Conservation (phyloP, 257 asterid species). For the Salvia hispanica region DNA sequence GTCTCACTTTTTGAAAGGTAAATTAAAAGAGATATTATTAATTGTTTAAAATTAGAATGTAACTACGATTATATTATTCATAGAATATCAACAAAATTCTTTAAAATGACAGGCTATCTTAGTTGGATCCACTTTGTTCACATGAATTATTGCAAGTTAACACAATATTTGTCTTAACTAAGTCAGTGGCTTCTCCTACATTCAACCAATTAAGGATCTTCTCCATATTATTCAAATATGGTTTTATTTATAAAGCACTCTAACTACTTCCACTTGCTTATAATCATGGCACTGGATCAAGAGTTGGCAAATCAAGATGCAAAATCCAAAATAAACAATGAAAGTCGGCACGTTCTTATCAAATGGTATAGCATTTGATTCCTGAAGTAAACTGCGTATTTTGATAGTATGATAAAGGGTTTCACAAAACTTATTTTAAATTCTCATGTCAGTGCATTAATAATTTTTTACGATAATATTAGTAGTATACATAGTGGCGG, state of each 20-base stretch:
- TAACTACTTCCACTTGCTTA: slow-evolving; percentile 20
- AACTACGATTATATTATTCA: too few relatives aligned
- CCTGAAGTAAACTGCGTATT: not conserved
- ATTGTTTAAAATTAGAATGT: not conserved
- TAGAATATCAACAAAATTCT: not conserved
- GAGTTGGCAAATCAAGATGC: slow-evolving; percentile 3
- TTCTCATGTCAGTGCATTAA: too few relatives aligned
- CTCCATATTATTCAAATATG: not conserved
- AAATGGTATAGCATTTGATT: not conserved
- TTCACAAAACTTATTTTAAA: too few relatives aligned
- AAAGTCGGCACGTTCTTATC: not conserved
- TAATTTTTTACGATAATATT: too few relatives aligned
- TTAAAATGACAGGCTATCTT: slow-evolving; percentile 32
- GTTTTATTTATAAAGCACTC: not conserved
- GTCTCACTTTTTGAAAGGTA: too few relatives aligned
- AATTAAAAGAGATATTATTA: too few relatives aligned
- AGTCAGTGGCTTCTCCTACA: not conserved
- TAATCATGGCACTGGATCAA: slow-evolving; percentile 17
- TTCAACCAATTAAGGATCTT: not conserved
- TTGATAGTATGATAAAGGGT: not conserved
- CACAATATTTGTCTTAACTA: slow-evolving; percentile 5
- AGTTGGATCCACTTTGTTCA: slow-evolving; percentile 3
- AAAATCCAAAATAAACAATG: not conserved
- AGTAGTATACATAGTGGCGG: too few relatives aligned
- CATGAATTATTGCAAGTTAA: not conserved